Percentiles rank a stretch among this genome's conserved stretches.
These are phyloP conservation scores for Macrocybe gigantea DNA, from an alignment of 768 basidiomycete species.

Conservation along the genomic window DNA sequence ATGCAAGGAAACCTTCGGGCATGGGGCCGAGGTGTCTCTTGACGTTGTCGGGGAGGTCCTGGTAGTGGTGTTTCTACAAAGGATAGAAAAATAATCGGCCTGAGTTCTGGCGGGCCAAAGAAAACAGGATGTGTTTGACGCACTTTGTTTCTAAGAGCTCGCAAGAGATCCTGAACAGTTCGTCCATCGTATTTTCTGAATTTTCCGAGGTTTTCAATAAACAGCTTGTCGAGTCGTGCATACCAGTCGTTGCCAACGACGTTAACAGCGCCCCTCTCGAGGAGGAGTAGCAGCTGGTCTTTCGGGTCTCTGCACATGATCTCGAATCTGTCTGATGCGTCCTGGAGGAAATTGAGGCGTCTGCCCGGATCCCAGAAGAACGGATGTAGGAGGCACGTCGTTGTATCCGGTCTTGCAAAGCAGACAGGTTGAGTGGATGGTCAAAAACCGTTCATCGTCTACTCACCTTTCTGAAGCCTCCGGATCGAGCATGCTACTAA, in stretches of 20 bases:
- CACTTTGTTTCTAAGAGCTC: slow-evolving; percentile 95
- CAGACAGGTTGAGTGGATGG: not conserved
- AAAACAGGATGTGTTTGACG: slow-evolving; percentile 12
- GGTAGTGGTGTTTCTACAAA: slow-evolving; percentile 91
- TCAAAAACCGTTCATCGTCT: slow-evolving; percentile 2
- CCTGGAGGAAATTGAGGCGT: slow-evolving; percentile 90
- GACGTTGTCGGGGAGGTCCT: slow-evolving; percentile 90
- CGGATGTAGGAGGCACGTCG: slow-evolving; percentile 83
- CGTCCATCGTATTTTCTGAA: slow-evolving; percentile 94
- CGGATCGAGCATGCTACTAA: slow-evolving; percentile 70
- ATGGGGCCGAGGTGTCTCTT: slow-evolving; percentile 85
- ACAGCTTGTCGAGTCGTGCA: slow-evolving; percentile 74
- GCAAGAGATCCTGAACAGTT: slow-evolving; percentile 86
- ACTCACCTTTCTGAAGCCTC: slow-evolving; percentile 70
- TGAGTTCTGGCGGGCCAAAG: too few relatives aligned
- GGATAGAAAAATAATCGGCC: not conserved
- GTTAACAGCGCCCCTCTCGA: slow-evolving; percentile 63
- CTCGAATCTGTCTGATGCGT: slow-evolving; percentile 96
- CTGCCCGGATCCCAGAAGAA: slow-evolving; percentile 94
- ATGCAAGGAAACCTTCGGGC: slow-evolving; percentile 87
- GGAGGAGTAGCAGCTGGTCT: slow-evolving; percentile 63
- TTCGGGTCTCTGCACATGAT: slow-evolving; percentile 94
- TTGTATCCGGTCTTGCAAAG: slow-evolving; percentile 72
- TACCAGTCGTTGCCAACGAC: slow-evolving; percentile 95
- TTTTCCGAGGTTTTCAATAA: slow-evolving; percentile 94